Evolutionary conservation across 2,329 filamentous ascomycete species (phyloP), one percentile per base, ranked within the genome.

Genomic region (Aspergillus melleus): DNA sequence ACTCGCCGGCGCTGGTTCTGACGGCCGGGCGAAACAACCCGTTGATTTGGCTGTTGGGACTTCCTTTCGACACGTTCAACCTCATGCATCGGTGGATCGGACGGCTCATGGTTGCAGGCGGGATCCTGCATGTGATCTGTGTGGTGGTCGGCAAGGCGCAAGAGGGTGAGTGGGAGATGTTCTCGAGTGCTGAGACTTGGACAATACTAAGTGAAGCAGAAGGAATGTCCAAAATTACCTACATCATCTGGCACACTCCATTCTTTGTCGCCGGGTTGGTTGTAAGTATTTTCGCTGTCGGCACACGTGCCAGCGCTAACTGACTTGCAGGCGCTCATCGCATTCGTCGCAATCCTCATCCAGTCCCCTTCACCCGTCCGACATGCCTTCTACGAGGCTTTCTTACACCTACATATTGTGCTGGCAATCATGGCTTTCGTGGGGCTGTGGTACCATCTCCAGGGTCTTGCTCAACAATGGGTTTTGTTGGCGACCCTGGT

Each of bases 41-140:
- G 2, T 81, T 96, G 55, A 96, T 97, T 70, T 75, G 80, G 5
- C 73, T 95, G 30, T 83, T 97, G 57, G 86, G 89, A 64, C 88
- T 97, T 70, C 91, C 90, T 70, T 98, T 96, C 76, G 94, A 98
- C 75, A 93, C 92, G 0, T 97, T 96, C 83, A 97, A 97, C 74
- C 86, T 94, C 11, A 80, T 93, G 59, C 91, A 95, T 76, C 86
- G 91, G 62, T 95, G 90, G 90, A 85, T 90, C 62, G 91, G 90
- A 22, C 85, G 91, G 26, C 84, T 92, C 44, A 85, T 90, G 30
- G 84, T 90, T 12, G 59, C 87, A 9, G 88, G 93, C 72, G 79
- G 84, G 6, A 67, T 91, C 50, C 79, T 90, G 24, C 91, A 96
- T 75, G 88, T 88, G 46, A 57, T 62, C 36, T 66, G 64, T 30